phyloP scores from a whole-genome alignment of 768 basidiomycete species.

The Lentinula aciculospora region DNA sequence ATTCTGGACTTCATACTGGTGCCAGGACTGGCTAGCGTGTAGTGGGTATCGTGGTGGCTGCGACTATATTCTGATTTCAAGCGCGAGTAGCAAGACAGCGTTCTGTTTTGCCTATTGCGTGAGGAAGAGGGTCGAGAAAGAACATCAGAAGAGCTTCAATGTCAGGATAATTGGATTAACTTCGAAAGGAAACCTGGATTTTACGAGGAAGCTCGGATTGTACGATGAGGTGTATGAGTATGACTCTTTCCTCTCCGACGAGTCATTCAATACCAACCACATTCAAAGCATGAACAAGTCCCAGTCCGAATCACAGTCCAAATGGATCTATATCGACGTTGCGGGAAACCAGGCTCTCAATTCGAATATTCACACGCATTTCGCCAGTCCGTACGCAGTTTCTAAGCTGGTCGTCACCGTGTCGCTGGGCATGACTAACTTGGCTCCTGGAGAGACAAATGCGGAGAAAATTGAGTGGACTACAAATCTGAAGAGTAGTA shows the following conservation, averaged over 20 bases:
- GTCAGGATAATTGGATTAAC: slow-evolving; percentile 54
- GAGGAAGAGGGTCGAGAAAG: slow-evolving; percentile 31
- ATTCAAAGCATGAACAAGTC: too few species aligned
- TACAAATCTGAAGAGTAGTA: slow-evolving; percentile 25
- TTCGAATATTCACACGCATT: slow-evolving; percentile 32
- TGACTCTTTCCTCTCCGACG: slow-evolving; percentile 29
- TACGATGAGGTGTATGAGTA: slow-evolving; percentile 58
- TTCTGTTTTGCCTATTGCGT: slow-evolving; percentile 64
- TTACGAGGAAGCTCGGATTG: slow-evolving; percentile 47
- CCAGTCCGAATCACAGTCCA: slow-evolving; percentile 10
- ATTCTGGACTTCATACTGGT: slow-evolving; percentile 76
- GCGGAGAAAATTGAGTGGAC: slow-evolving; percentile 28
- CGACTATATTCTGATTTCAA: slow-evolving; percentile 51
- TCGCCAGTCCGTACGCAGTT: slow-evolving; percentile 29
- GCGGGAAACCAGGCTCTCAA: slow-evolving; percentile 54
- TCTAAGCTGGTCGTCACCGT: slow-evolving; percentile 33
- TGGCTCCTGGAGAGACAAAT: slow-evolving; percentile 38
- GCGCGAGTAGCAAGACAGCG: slow-evolving; percentile 69
- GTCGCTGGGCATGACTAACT: slow-evolving; percentile 50
- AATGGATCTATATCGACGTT: slow-evolving; percentile 61
- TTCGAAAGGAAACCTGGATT: slow-evolving; percentile 46
- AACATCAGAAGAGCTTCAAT: slow-evolving; percentile 9
- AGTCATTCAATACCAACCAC: slow-evolving; percentile 20
- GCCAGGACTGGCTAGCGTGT: slow-evolving; percentile 60
- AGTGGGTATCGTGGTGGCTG: slow-evolving; percentile 45